phyloP scores from a whole-genome alignment of 495 filamentous ascomycete genomes.

The Rhypophila decipiens region DNA sequence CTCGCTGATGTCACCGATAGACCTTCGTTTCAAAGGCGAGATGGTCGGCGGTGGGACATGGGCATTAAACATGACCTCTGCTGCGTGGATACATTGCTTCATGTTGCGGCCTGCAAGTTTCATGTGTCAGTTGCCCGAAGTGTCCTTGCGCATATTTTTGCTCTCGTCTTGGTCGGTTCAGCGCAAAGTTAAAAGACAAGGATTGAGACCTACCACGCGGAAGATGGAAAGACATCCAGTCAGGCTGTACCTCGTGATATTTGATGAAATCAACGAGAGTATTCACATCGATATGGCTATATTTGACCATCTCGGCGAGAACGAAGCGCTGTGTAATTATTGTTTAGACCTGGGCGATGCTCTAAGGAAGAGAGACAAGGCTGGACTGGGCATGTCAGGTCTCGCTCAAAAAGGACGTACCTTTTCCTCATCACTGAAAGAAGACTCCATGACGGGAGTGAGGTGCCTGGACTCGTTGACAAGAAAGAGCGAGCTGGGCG shows the following conservation, averaged over 20 bases:
- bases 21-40: slow-evolving; percentile 38
- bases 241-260: slow-evolving; percentile 32
- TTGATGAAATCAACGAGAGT: slow-evolving; percentile 45
- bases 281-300: slow-evolving; percentile 40
- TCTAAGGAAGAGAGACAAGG: neutral
- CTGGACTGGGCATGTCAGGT: too few species aligned
- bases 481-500: slow-evolving; percentile 23
- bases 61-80: slow-evolving; percentile 36
- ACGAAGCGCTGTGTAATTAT: slow-evolving; percentile 40
- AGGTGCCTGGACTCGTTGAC: slow-evolving; percentile 20
- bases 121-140: slow-evolving; percentile 15
- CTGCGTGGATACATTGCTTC: slow-evolving; percentile 38
- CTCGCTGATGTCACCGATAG: slow-evolving; percentile 36
- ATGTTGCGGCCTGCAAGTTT: slow-evolving; percentile 39
- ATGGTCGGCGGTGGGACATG: slow-evolving; percentile 30
- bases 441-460: slow-evolving; percentile 36
- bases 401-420: slow-evolving; percentile 32
- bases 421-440: slow-evolving; percentile 44
- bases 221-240: slow-evolving; percentile 42
- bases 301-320: slow-evolving; percentile 50
- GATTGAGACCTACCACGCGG: slow-evolving; percentile 35
- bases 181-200: neutral
- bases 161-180: neutral
- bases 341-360: neutral
- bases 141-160: neutral